Evolutionary conservation across 768 basidiomycete genomes (phyloP).

Genomic region (Crepidotus variabilis): DNA sequence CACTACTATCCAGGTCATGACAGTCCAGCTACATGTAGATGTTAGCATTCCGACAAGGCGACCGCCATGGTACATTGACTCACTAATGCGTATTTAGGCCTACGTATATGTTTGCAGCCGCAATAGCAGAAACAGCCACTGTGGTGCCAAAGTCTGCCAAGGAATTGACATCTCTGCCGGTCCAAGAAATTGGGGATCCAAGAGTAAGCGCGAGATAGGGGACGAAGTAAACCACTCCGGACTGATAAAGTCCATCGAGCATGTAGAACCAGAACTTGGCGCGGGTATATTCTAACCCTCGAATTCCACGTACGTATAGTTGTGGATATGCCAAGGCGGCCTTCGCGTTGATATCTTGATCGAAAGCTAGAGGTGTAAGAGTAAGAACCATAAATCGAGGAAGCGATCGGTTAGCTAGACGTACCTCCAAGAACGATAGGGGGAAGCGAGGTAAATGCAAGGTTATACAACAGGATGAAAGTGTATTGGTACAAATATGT

Average conservation of each 20-base stretch:
- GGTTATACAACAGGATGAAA: conserved; percentile 87
- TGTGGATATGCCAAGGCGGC: conserved; percentile 92
- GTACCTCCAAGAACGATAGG: conserved; percentile 87
- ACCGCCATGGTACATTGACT: conserved; percentile 30
- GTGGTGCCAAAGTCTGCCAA: conserved; percentile 91
- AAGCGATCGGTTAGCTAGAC: conserved; percentile 13
- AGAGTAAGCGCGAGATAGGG: conserved; percentile 74
- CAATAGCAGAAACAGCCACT: conserved; percentile 81
- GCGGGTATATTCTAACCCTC: conserved; percentile 90
- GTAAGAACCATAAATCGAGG: background rate
- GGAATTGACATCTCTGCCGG: conserved; percentile 74
- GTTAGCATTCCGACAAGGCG: conserved; percentile 14
- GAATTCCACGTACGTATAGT: conserved; percentile 93
- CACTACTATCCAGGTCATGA: conserved; percentile 80
- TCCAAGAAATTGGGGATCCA: conserved; percentile 66
- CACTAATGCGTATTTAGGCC: conserved; percentile 88
- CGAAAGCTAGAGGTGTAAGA: conserved; percentile 59
- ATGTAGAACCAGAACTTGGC: conserved; percentile 93
- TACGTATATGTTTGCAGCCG: conserved; percentile 86
- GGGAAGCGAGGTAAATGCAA: conserved; percentile 91
- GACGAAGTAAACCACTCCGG: conserved; percentile 80
- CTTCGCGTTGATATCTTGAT: conserved; percentile 90
- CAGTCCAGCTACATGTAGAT: conserved; percentile 59
- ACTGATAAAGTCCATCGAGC: conserved; percentile 93
- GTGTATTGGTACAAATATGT: conserved; percentile 96